Conservation (phyloP, 2,329 filamentous ascomycete species). For the Penicillium sp. region DNA sequence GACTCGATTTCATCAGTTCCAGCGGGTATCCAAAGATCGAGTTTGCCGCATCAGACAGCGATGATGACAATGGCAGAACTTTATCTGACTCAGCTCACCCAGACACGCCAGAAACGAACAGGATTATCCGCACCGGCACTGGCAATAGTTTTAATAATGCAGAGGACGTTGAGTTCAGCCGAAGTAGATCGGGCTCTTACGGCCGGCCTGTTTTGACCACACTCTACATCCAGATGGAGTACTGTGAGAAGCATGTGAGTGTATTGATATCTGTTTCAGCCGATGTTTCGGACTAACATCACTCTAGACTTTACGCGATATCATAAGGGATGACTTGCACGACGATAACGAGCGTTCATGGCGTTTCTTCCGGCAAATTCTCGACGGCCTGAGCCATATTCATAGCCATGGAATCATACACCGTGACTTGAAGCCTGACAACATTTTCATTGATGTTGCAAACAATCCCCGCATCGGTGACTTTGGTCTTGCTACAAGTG, state of each 20-base stretch:
- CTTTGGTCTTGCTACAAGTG: constrained; percentile 89
- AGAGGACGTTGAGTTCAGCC: constrained; percentile 38
- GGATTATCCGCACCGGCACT: neutral
- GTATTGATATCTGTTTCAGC: neutral
- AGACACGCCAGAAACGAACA: constrained; percentile 21
- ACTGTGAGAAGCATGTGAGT: constrained; percentile 82
- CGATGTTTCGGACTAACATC: constrained; percentile 1
- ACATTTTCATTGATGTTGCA: constrained; percentile 89
- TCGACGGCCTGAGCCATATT: constrained; percentile 87
- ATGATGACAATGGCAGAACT: constrained; percentile 45
- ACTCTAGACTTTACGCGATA: constrained; percentile 73
- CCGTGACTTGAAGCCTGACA: constrained; percentile 93
- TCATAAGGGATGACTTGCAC: constrained; percentile 73
- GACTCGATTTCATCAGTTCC: constrained; percentile 90
- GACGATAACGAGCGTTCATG: constrained; percentile 77
- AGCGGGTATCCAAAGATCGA: constrained; percentile 74
- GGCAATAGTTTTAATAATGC: constrained; percentile 24
- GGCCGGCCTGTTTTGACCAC: constrained; percentile 65
- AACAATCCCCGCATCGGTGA: constrained; percentile 95
- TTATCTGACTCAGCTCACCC: constrained; percentile 36
- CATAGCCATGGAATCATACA: constrained; percentile 91
- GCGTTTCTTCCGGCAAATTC: constrained; percentile 85
- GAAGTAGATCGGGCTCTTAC: constrained; percentile 49
- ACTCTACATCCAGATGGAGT: constrained; percentile 98
- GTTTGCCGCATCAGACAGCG: constrained; percentile 60